Evolutionary conservation across 768 basidiomycete species (phyloP).

Genomic region (Sistotremastrum niveocremeum): DNA sequence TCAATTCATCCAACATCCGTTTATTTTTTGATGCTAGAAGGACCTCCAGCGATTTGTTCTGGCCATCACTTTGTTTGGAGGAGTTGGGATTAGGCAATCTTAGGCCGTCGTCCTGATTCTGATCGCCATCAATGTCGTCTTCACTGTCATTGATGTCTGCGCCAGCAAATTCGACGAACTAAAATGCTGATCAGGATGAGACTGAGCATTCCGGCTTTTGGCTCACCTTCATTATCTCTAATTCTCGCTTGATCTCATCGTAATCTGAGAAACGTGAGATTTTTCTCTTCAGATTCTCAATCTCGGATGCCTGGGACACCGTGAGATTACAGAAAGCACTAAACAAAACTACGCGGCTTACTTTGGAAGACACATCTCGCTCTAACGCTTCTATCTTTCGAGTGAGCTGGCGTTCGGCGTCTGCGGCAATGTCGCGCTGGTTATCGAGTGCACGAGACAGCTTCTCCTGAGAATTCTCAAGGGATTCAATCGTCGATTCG

Average conservation of each 20-base stretch:
- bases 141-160: constrained; percentile 33
- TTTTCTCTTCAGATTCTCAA: constrained; percentile 52
- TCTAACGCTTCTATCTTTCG: constrained; percentile 47
- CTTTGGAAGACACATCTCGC: constrained; percentile 38
- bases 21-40: constrained; percentile 92
- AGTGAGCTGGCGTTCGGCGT: constrained; percentile 31
- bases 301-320: constrained; percentile 37
- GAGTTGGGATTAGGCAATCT: constrained; percentile 84
- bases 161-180: constrained; percentile 96
- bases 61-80: constrained; percentile 54
- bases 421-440: constrained; percentile 37
- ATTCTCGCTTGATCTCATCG: constrained; percentile 94
- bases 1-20: constrained; percentile 81
- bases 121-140: constrained; percentile 21
- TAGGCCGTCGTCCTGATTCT: constrained; percentile 28
- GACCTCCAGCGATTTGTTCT: constrained; percentile 77
- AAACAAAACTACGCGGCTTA: constrained; percentile 25
- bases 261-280: constrained; percentile 74
- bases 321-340: background rate
- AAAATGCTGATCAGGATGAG: constrained; percentile 1
- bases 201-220: background rate
- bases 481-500: constrained; percentile 56
- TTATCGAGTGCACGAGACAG: constrained; percentile 52
- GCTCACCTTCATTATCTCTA: constrained; percentile 94
- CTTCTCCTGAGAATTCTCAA: constrained; percentile 65